phyloP scores from a whole-genome alignment of 768 basidiomycete genomes.

The Macrolepiota dolichaula region DNA sequence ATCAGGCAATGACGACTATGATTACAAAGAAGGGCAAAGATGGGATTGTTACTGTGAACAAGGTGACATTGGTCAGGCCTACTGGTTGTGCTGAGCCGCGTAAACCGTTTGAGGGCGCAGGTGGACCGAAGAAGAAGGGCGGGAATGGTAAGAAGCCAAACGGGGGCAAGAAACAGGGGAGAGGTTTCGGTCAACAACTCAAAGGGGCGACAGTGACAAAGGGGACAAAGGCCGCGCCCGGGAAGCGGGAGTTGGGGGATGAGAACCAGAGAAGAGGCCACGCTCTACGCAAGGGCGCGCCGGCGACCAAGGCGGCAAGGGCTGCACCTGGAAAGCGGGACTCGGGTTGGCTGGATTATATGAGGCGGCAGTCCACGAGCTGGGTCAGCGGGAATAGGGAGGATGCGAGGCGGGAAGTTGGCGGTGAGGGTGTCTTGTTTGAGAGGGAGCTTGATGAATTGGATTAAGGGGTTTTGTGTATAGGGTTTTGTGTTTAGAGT shows the following conservation, averaged over 20 bases:
- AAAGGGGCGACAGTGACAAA: no score
- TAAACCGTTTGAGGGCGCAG: background rate
- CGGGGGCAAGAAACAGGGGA: background rate
- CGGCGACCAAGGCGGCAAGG: no score
- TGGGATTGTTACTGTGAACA: background rate
- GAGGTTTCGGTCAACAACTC: no score
- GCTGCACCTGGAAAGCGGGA: no score
- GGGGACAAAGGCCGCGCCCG: no score
- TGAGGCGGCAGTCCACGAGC: no score
- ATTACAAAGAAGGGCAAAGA: background rate
- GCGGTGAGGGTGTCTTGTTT: background rate
- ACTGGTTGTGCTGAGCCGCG: background rate
- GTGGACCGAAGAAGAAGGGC: background rate
- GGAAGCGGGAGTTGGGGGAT: no score
- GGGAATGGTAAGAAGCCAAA: background rate
- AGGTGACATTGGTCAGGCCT: background rate
- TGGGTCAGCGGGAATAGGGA: no score
- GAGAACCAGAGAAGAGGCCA: no score
- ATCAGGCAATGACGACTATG: background rate
- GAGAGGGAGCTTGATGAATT: constrained; percentile 1
- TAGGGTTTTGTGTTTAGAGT: background rate
- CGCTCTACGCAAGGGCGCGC: no score
- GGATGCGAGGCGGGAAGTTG: background rate
- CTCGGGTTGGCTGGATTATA: no score
- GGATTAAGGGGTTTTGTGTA: background rate